phyloP scores from a whole-genome alignment of 2,329 filamentous ascomycete species.

The Sordariomycetes sp. region DNA sequence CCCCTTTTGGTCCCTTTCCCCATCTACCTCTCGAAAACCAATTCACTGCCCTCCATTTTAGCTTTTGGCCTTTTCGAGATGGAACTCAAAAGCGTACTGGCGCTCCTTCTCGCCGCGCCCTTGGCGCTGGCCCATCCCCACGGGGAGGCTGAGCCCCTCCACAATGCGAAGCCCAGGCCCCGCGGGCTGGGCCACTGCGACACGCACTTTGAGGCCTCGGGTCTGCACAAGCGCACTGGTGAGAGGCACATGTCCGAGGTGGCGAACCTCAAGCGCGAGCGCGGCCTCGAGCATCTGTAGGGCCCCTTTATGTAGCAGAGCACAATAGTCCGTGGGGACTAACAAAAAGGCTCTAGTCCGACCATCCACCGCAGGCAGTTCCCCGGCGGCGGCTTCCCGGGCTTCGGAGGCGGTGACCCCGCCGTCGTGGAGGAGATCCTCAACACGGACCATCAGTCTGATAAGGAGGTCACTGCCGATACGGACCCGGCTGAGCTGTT shows the following conservation, averaged over 20 bases:
- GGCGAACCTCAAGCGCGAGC: conserved; percentile 2
- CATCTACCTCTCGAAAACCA: not conserved
- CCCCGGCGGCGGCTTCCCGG: not conserved
- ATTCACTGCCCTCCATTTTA: not conserved
- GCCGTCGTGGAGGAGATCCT: conserved; percentile 12
- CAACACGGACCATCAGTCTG: conserved; percentile 24
- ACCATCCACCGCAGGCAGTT: conserved; percentile 5
- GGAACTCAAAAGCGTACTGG: conserved; percentile 1
- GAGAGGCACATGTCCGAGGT: conserved; percentile 9
- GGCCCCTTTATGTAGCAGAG: not conserved
- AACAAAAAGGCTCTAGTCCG: not conserved
- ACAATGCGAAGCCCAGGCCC: conserved; percentile 5
- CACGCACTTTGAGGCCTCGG: conserved; percentile 7
- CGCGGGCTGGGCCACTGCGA: conserved; percentile 9
- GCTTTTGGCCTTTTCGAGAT: not conserved
- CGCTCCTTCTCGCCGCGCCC: conserved; percentile 5
- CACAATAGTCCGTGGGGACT: not conserved
- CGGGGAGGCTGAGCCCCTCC: conserved; percentile 2
- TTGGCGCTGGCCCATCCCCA: conserved; percentile 7
- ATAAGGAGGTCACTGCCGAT: conserved; percentile 17
- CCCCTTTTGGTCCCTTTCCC: not conserved
- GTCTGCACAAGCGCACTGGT: conserved; percentile 5
- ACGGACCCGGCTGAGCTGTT: conserved; percentile 23
- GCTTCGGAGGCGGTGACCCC: conserved; percentile 5
- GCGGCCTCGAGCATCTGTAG: conserved; percentile 8